Base-by-base conservation (phyloP, 176 grass and related monocot species). In the Thalia dealbata region DNA sequence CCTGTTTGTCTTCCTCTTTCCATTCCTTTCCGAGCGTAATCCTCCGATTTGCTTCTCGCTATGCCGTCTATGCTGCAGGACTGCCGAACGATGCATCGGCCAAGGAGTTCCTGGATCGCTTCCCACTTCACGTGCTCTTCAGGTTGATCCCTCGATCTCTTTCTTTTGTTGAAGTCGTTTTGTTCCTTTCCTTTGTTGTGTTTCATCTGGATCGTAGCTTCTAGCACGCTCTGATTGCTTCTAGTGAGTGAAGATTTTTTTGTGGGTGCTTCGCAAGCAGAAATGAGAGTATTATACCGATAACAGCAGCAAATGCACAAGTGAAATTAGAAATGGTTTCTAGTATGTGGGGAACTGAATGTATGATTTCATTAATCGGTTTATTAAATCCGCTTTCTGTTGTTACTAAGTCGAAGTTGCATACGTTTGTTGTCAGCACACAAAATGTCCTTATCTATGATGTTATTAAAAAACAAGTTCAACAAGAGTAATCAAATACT, bases 51-150 rank as follows among this genome's bases (percentile, higher is more conserved):
- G 16, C 3, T 48, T 21, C 19, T 4, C 14, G 8, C 18, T 23
- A 18, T 64, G 44, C 14, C 29, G 62, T 74, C 15, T 74, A 32
- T 56, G 0, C 79, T 46, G 21, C 73, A 92, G 95, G 95, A n/a
- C 21, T 79, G 29, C 87, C 84, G 61, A 81, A 86, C 60, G 87
- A 97, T 75, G 89, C 86, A 35, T 29, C 83, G 0, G 89, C 86
- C 48, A 92, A 55, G 79, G 87, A 91, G 73, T 97, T 92, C 81
- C 58, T 92, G 64, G 85, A 92, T 69, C 78, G 70, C 19, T 97
- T 86, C 59, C 85, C 95, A 66, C 90, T 97, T 54, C 75, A 83
- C 22, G 74, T 69, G 29, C 83, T 92, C 38, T 82, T 92, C 23
- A 69, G 87, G 93, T 96, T 51, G 71, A 66, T 19, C 32, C 29